These are phyloP conservation scores for Cercis canadensis DNA, from an alignment of 306 rosid genomes.

Conservation along the genomic window DNA sequence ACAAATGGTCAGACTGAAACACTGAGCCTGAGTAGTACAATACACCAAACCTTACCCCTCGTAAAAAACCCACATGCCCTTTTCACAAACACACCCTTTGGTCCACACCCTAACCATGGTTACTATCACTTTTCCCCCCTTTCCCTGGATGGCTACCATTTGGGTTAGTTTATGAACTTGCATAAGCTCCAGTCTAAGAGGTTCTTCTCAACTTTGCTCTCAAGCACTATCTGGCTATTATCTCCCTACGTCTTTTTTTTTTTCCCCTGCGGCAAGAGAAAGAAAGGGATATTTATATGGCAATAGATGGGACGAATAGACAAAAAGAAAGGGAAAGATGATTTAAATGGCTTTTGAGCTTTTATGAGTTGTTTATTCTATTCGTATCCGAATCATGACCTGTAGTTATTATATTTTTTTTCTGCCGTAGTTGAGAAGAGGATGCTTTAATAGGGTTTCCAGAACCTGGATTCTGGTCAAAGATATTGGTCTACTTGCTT, in stretches of 20 bases:
- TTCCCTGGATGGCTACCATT: constrained; percentile 4
- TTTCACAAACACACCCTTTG: constrained; percentile 16
- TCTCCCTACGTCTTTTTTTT: too few relatives aligned
- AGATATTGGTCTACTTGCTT: constrained; percentile 46
- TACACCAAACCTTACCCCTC: constrained; percentile 38
- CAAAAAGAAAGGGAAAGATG: constrained; percentile 29
- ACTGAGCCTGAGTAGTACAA: constrained; percentile 40
- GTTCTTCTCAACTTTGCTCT: too few relatives aligned
- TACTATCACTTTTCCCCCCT: constrained; percentile 4
- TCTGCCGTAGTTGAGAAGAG: constrained; percentile 17
- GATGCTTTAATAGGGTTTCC: constrained; percentile 44
- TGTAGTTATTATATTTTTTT: constrained; percentile 34
- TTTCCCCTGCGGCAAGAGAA: background rate
- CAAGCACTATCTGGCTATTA: too few relatives aligned
- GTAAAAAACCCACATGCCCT: constrained; percentile 24
- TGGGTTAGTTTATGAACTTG: constrained; percentile 13
- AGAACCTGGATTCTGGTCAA: constrained; percentile 54
- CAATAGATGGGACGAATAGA: constrained; percentile 21
- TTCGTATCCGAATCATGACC: constrained; percentile 19
- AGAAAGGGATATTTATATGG: background rate
- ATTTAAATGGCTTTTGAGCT: constrained; percentile 34
- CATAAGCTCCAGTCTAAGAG: too few relatives aligned
- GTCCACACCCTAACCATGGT: constrained; percentile 53
- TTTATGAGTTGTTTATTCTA: constrained; percentile 32
- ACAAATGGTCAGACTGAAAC: constrained; percentile 57